Percentiles rank a stretch among this genome's conserved stretches.
Conservation (phyloP, 2,329 filamentous ascomycete species). For the Pseudocercospora musae region DNA sequence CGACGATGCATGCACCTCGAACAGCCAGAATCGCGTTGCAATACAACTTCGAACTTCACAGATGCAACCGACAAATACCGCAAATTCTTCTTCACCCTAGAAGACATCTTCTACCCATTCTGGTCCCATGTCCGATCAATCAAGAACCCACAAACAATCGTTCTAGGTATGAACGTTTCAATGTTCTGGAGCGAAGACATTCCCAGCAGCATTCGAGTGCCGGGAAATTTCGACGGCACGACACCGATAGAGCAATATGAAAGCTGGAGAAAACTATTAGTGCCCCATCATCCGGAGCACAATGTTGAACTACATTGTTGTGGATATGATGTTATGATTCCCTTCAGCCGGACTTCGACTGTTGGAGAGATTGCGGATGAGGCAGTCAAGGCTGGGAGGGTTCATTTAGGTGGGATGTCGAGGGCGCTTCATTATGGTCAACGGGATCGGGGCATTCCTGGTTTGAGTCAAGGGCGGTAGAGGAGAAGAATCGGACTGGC, state of each 20-base stretch:
- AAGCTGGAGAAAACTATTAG: slow-evolving; percentile 21
- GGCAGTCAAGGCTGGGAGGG: slow-evolving; percentile 20
- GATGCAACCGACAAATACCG: slow-evolving; percentile 18
- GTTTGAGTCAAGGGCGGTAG: not conserved
- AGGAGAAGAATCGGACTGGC: not conserved
- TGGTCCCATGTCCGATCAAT: slow-evolving; percentile 23
- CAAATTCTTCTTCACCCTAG: slow-evolving; percentile 21
- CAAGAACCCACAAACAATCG: slow-evolving; percentile 12
- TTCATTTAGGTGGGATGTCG: slow-evolving; percentile 18
- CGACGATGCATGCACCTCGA: slow-evolving; percentile 21
- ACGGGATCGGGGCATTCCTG: not conserved
- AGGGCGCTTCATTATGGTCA: slow-evolving; percentile 19
- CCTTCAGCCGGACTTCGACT: slow-evolving; percentile 12
- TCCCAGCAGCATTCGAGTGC: slow-evolving; percentile 10
- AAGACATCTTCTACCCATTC: slow-evolving; percentile 22
- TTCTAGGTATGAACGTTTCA: slow-evolving; percentile 22
- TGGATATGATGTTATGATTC: slow-evolving; percentile 21
- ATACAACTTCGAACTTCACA: slow-evolving; percentile 7
- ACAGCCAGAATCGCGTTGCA: slow-evolving; percentile 1
- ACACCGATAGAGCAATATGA: slow-evolving; percentile 18
- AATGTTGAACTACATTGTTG: slow-evolving; percentile 23
- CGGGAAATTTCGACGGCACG: slow-evolving; percentile 15
- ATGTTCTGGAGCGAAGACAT: slow-evolving; percentile 23
- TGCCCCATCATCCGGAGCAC: slow-evolving; percentile 21
- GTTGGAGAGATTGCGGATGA: slow-evolving; percentile 25